phyloP scores from a whole-genome alignment of 306 rosid genomes.

The Prunus dulcis region DNA sequence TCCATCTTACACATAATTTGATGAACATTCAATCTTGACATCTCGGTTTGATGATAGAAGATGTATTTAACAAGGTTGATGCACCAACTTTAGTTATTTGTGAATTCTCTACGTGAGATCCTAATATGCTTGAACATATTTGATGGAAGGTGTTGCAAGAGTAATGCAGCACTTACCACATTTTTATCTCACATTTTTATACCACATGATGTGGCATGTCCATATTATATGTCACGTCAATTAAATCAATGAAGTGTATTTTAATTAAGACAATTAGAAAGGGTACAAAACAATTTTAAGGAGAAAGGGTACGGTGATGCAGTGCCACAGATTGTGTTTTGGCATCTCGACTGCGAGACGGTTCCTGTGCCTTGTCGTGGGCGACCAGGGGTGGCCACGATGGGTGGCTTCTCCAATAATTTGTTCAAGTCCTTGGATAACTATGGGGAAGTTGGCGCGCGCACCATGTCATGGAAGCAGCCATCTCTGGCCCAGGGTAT shows the following conservation, averaged over 20 bases:
- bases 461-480: not conserved
- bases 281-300: not conserved
- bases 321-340: not conserved
- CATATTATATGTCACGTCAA: too few species aligned
- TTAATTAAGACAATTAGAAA: too few species aligned
- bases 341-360: not conserved
- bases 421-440: conserved; percentile 42
- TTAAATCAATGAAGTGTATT: too few species aligned
- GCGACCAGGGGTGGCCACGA: conserved; percentile 43
- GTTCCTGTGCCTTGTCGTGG: too few species aligned
- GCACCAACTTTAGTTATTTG: not conserved
- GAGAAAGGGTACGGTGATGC: not conserved
- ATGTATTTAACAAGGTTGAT: not conserved
- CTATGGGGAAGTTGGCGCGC: conserved; percentile 35
- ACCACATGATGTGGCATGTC: too few species aligned
- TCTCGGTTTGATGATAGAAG: not conserved
- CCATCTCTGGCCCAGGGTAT: conserved; percentile 43
- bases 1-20: too few species aligned
- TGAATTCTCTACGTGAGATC: too few species aligned
- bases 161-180: too few species aligned
- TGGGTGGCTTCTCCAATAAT: conserved; percentile 64
- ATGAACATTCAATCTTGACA: too few species aligned
- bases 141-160: too few species aligned
- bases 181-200: too few species aligned
- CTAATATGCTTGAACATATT: too few species aligned